Evolutionary conservation across 768 basidiomycete species (phyloP), one percentile per base, ranked within the genome.

Genomic region (Ramaria rubella): DNA sequence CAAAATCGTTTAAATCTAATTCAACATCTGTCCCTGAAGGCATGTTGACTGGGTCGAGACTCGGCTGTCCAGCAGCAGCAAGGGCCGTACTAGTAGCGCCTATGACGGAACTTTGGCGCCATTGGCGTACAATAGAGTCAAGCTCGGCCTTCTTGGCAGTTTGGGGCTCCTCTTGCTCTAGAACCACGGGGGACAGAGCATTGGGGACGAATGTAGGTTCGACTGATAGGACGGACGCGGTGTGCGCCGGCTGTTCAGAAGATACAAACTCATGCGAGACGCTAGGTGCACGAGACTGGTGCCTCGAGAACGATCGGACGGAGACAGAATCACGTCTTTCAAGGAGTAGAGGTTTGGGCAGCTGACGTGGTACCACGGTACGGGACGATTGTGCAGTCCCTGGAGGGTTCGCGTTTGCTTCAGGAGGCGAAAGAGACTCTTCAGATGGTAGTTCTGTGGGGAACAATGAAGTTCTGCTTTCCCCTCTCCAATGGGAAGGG

Each of bases 291-390:
- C 27, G 55, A 12, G 46, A 30, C 30, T 24, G 30, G 24, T 59
- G 68, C 61, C 63, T 70, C 52, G 68, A 62, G 64, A 68, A 54
- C 65, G 76, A 64, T 3, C 63, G 57, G 2, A 65, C 60, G 5
- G 77, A 75, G 21, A 68, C 60, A 3, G 68, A 57, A 52, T 86
- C 86, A 53, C 81, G 76, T 57, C 81, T 77, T 62, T 87, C 85
- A 3, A 88, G 75, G 8, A 89, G 77, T 9, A 90, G 73, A 60
- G 85, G 86, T 60, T 75, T 75, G 3, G 86, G 87, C 29, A 78
- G 68, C 69, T 85, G 81, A 34, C 83, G 79, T 43, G 12, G 57
- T 40, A 21, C 23, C 14, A 21, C 43, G 21, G 46, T 9, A 48
- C 49, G 49, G 6, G 33, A 34, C 15, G 31, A 34, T 23, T 7